These are phyloP conservation scores for Sporothrix phasma DNA, from an alignment of 2,329 filamentous ascomycete genomes.

Conservation along the genomic window DNA sequence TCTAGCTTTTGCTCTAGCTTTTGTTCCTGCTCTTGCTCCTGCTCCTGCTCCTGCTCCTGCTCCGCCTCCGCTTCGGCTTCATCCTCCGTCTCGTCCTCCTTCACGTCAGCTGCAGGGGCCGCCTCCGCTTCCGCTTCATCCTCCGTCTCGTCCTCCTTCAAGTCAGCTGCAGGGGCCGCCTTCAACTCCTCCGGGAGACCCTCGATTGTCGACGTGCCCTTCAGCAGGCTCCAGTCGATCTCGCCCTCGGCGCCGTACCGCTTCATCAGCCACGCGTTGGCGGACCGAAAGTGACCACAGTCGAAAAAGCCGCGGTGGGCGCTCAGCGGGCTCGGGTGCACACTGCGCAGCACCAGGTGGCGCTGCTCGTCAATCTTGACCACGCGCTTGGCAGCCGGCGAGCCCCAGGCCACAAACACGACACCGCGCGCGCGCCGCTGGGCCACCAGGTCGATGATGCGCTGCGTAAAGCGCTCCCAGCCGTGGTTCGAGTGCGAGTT, in stretches of 20 bases:
- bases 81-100: conserved; percentile 23
- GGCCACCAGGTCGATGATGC: conserved; percentile 78
- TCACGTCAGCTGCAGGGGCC: too few relatives aligned
- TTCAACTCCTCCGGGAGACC: conserved; percentile 11
- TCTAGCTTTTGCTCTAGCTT: too few relatives aligned
- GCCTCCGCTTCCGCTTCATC: conserved; percentile 13
- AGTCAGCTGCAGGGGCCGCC: conserved; percentile 18
- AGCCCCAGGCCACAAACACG: conserved; percentile 92
- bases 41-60: too few relatives aligned
- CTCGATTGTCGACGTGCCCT: conserved; percentile 24
- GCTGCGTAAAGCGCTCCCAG: conserved; percentile 91
- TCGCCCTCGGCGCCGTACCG: conserved; percentile 70
- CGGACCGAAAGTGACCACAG: conserved; percentile 69
- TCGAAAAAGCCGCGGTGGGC: conserved; percentile 74
- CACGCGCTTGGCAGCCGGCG: conserved; percentile 71
- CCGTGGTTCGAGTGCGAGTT: conserved; percentile 78
- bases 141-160: conserved; percentile 10
- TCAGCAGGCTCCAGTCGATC: conserved; percentile 70
- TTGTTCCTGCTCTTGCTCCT: too few relatives aligned
- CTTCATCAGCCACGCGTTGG: conserved; percentile 73
- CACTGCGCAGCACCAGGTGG: conserved; percentile 76
- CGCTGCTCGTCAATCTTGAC: conserved; percentile 58
- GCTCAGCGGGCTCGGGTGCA: conserved; percentile 89
- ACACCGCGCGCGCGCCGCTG: conserved; percentile 69
- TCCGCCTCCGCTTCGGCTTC: too few relatives aligned